Conservation (phyloP, 2,329 filamentous ascomycete species). For the Balansia obtecta region DNA sequence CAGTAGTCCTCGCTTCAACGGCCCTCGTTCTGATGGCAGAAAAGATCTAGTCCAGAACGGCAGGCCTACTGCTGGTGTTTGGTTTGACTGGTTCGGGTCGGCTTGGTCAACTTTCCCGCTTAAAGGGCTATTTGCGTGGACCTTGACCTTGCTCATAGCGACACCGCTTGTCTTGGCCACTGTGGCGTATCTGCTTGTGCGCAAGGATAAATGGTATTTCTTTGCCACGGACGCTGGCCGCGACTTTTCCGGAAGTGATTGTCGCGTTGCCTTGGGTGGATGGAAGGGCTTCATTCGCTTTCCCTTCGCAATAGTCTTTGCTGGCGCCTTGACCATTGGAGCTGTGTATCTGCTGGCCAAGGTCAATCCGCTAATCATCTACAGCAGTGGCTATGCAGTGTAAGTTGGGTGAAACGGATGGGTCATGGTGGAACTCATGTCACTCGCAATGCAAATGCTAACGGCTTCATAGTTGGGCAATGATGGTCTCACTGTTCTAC, state of each 20-base stretch:
- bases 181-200: slow-evolving; percentile 55
- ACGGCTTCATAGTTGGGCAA: slow-evolving; percentile 49
- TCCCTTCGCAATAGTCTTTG: slow-evolving; percentile 58
- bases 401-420: slow-evolving; percentile 20
- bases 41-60: slow-evolving; percentile 54
- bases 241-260: slow-evolving; percentile 43
- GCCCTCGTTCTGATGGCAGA: slow-evolving; percentile 39
- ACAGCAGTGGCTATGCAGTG: slow-evolving; percentile 77
- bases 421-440: too few species aligned
- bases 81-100: slow-evolving; percentile 85
- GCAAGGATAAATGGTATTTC: slow-evolving; percentile 75
- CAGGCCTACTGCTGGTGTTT: slow-evolving; percentile 59
- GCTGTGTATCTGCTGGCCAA: slow-evolving; percentile 66
- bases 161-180: slow-evolving; percentile 62
- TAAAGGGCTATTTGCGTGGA: slow-evolving; percentile 77
- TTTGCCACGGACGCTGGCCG: slow-evolving; percentile 52
- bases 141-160: slow-evolving; percentile 68
- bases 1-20: slow-evolving; percentile 49
- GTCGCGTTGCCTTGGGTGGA: slow-evolving; percentile 55
- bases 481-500: slow-evolving; percentile 74
- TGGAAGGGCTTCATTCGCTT: slow-evolving; percentile 77
- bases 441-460: slow-evolving; percentile 5
- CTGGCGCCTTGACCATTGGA: slow-evolving; percentile 56
- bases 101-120: slow-evolving; percentile 68
- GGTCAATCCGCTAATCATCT: slow-evolving; percentile 81